Evolutionary conservation across 441 rosid species (phyloP), one percentile per base, ranked within the genome.

Genomic region (Pelargonium cotyledonis): DNA sequence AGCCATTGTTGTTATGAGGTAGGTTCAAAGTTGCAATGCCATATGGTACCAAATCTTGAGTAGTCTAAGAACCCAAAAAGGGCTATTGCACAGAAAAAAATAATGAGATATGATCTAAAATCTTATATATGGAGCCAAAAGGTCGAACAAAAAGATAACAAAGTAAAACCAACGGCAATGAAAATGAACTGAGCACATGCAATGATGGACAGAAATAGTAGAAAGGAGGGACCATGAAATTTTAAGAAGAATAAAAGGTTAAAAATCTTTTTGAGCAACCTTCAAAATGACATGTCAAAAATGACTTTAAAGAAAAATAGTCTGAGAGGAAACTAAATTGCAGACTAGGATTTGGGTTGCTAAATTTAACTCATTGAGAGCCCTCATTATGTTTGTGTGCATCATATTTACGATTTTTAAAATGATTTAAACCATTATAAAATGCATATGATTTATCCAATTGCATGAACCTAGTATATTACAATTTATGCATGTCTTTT

Each of bases 391-490:
- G 63, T 18, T 58, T 11, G 6, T 40, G 18, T 58, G 21, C 21
- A 8, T 19, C 10, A 58, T 58, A 58, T 19, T 58, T 51, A 16
- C 21, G 10, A 60, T 14, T 60, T 60, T 26, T 38, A 21, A 60
- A 60, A 60, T 60, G 14, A 21, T 19, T 60, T 21, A 21, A n/a
- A 23, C 9, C 35, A 60, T 57, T 5, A 35, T 35, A 43, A 43
- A 60, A 21, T 21, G 64, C 38, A 23, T 3, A 23, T 60, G 38
- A 23, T 23, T 21, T 60, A 43, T 60, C 35, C 10, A 23, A n/a
- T 40, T 67, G 69, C 65, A 51, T 31, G 46, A 70, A 72, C 69
- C 57, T 46, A 26, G 26, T 60, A 69, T 44, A 68, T 38, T 19
- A 64, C 35, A 61, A 63, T 38, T 21, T 19, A 73, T 65, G 49